These are phyloP conservation scores for Pouteria glomerata DNA, from an alignment of 148 eudicot species.

Conservation along the genomic window DNA sequence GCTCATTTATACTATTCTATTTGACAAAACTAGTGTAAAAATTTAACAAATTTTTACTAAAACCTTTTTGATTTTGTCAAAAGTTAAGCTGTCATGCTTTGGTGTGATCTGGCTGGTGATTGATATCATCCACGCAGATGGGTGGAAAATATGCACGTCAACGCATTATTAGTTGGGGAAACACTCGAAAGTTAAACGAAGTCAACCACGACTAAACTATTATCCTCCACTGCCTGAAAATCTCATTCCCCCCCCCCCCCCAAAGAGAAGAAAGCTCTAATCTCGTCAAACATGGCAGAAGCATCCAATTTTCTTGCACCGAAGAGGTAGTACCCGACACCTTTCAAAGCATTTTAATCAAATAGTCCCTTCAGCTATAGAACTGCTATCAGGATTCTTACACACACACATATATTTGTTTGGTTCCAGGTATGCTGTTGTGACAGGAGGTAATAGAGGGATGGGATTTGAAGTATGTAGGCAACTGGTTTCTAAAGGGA, in stretches of 20 bases:
- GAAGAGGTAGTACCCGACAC: background rate
- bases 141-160: no score
- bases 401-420: background rate
- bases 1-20: no score
- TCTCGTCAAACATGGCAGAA: background rate
- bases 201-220: background rate
- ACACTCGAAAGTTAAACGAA: no score
- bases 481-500: conserved; percentile 41
- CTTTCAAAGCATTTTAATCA: background rate
- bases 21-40: no score
- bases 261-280: no score
- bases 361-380: background rate
- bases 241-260: background rate
- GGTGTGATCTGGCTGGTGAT: no score
- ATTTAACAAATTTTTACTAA: no score
- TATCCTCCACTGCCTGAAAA: background rate
- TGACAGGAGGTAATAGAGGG: conserved; percentile 54
- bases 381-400: no score
- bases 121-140: no score
- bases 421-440: conserved; percentile 32
- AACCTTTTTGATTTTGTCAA: no score
- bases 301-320: background rate
- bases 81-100: no score
- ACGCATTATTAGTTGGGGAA: no score
- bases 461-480: conserved; percentile 40